Percentiles rank a stretch among this genome's conserved stretches.
phyloP scores from a whole-genome alignment of 129 eudicot genomes.

The Scalesia atractyloides region DNA sequence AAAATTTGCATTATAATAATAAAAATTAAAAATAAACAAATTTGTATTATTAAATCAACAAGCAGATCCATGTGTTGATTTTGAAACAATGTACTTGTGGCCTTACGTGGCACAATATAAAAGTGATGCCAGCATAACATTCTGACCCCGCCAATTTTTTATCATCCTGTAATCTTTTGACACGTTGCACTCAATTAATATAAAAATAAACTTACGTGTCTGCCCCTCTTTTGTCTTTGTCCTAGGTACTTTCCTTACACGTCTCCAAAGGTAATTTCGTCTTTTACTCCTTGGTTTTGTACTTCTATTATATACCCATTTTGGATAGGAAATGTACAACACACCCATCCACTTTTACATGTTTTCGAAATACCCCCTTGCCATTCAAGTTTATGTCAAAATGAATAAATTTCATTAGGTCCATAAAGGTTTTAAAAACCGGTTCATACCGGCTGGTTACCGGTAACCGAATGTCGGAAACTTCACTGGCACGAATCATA shows the following conservation, averaged over 20 bases:
- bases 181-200: constrained; percentile 36
- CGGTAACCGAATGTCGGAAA: too few relatives aligned
- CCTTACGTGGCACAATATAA: constrained; percentile 23
- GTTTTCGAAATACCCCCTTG: too few relatives aligned
- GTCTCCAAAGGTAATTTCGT: constrained; percentile 33
- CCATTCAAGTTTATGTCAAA: too few relatives aligned
- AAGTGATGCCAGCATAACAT: constrained; percentile 17
- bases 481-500: too few relatives aligned
- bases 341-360: too few relatives aligned
- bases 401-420: too few relatives aligned
- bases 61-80: constrained; percentile 6
- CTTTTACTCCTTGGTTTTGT: background rate
- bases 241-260: constrained; percentile 29
- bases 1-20: too few relatives aligned
- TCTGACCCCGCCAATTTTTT: constrained; percentile 32
- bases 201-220: constrained; percentile 25
- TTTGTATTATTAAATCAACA: background rate
- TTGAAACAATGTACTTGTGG: constrained; percentile 22
- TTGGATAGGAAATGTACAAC: background rate
- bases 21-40: background rate
- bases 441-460: too few relatives aligned
- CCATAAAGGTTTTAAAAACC: too few relatives aligned
- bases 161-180: background rate
- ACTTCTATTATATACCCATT: background rate
- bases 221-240: constrained; percentile 25